Base-by-base conservation (phyloP, 2,329 filamentous ascomycete species). In the Scorias spongiosa region DNA sequence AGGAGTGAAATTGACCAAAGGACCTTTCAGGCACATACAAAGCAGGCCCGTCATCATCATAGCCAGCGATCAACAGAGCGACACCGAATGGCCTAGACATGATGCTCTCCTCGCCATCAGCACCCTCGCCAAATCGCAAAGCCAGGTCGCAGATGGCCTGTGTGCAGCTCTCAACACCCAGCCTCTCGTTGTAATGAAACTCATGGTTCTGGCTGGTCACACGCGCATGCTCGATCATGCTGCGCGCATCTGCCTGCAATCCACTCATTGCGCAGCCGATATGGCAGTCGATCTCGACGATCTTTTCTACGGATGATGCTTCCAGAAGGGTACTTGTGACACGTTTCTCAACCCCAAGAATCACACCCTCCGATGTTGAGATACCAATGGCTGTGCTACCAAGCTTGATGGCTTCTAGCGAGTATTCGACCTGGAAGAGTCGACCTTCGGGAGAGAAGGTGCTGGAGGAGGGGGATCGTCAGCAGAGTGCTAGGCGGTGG, bases 391-490 rank as follows among this genome's bases (percentile, higher is more conserved):
- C 91, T 56, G 91, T 98, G 59, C 85, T 93, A 56, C 91, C 91
- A 55, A 96, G 84, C 75, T 98, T 98, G 78, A 98, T 98, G 68
- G 91, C 91, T 74, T 98, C 91, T 66, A 98, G 83, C 48, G 91
- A 96, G 79, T 98, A 98, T 82, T 98, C 91, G 73, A 98, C 91
- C 74, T 98, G 91, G 78, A 98, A 98, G 66, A 98, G 84, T 69
- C 91, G 91, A 61, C 91, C 91, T 77, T 98, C 91, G 49, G 91
- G 91, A 58, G 91, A 98, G 78, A 98, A 98, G 76, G 91, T 98
- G 77, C 84, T 93, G 63, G 11, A 41, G 47, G 43, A 42, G 18
- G 43, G 42, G 18, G 20, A 26, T 26, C 20, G 20, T 26, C 20
- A 26, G 20, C 20, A 26, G 3, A 26, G 20, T 26, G 20, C 20